phyloP scores from a whole-genome alignment of 192 early-diverging fungal species.

The Podila epicladia region DNA sequence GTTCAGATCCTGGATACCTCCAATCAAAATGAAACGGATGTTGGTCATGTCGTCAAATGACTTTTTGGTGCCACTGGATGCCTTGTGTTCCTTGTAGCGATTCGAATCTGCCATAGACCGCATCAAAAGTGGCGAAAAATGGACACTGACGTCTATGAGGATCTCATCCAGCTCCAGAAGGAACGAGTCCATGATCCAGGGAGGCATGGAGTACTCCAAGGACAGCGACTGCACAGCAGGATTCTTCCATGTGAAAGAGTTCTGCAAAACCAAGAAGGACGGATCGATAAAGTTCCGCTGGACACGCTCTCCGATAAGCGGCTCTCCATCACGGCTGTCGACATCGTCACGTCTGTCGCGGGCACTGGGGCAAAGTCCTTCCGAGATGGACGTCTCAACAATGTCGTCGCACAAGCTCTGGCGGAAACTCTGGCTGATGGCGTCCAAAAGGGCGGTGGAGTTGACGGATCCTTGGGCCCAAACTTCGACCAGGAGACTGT shows the following conservation, averaged over 20 bases:
- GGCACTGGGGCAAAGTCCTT: slow-evolving; percentile 45
- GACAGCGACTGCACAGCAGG: slow-evolving; percentile 55
- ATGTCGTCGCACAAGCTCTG: slow-evolving; percentile 67
- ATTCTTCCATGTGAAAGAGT: slow-evolving; percentile 57
- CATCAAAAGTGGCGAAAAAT: slow-evolving; percentile 56
- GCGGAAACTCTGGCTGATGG: slow-evolving; percentile 55
- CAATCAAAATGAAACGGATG: slow-evolving; percentile 56
- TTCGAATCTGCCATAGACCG: slow-evolving; percentile 36
- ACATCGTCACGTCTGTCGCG: slow-evolving; percentile 30
- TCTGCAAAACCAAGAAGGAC: slow-evolving; percentile 52
- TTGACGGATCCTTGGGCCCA: slow-evolving; percentile 61
- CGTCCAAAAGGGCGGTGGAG: slow-evolving; percentile 43
- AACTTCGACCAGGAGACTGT: slow-evolving; percentile 57
- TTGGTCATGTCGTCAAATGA: slow-evolving; percentile 48
- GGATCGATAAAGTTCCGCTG: slow-evolving; percentile 61
- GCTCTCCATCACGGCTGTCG: slow-evolving; percentile 15
- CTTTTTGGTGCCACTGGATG: slow-evolving; percentile 31
- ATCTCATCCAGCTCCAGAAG: slow-evolving; percentile 56
- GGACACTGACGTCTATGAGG: slow-evolving; percentile 51
- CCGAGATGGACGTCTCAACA: slow-evolving; percentile 56
- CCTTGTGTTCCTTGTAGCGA: slow-evolving; percentile 52
- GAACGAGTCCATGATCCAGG: slow-evolving; percentile 65
- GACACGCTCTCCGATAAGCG: slow-evolving; percentile 39
- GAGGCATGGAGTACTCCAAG: slow-evolving; percentile 52
- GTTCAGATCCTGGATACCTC: slow-evolving; percentile 60